phyloP scores from a whole-genome alignment of 257 asterid genomes.

The Salvia miltiorrhiza region DNA sequence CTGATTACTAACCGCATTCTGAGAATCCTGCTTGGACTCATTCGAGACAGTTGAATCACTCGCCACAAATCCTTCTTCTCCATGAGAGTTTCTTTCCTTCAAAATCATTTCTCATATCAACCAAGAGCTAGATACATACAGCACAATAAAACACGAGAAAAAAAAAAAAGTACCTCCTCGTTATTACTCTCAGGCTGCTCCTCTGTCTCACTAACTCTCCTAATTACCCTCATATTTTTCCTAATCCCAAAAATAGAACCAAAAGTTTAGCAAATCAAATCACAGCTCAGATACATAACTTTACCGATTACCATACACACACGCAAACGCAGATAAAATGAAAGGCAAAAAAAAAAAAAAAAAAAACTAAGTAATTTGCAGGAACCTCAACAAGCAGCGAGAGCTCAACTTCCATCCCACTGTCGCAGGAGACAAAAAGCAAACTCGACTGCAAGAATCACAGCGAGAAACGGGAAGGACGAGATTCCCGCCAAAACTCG shows the following conservation, averaged over 20 bases:
- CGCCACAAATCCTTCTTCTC: constrained; percentile 29
- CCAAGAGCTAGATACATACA: background rate
- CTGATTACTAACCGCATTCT: constrained; percentile 36
- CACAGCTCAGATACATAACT: too few species aligned
- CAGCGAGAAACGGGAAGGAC: constrained; percentile 44
- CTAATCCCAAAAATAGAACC: constrained; percentile 13
- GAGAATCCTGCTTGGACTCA: constrained; percentile 28
- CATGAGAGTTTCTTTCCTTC: constrained; percentile 50
- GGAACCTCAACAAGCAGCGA: constrained; percentile 46
- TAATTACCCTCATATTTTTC: constrained; percentile 37
- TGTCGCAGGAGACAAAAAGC: constrained; percentile 32
- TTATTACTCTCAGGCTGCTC: constrained; percentile 54
- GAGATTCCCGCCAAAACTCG: constrained; percentile 55
- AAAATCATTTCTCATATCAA: constrained; percentile 26
- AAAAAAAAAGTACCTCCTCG: constrained; percentile 50
- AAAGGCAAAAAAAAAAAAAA: too few species aligned
- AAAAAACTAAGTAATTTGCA: background rate
- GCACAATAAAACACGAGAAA: background rate
- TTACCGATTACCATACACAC: too few species aligned
- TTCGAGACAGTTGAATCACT: constrained; percentile 29
- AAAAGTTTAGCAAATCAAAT: background rate
- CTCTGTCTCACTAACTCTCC: constrained; percentile 57
- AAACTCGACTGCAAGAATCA: constrained; percentile 39
- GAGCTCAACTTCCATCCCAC: constrained; percentile 32
- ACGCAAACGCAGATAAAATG: too few species aligned